phyloP scores from a whole-genome alignment of 116 monocot genomes.

The Trichopus zeylanicus region DNA sequence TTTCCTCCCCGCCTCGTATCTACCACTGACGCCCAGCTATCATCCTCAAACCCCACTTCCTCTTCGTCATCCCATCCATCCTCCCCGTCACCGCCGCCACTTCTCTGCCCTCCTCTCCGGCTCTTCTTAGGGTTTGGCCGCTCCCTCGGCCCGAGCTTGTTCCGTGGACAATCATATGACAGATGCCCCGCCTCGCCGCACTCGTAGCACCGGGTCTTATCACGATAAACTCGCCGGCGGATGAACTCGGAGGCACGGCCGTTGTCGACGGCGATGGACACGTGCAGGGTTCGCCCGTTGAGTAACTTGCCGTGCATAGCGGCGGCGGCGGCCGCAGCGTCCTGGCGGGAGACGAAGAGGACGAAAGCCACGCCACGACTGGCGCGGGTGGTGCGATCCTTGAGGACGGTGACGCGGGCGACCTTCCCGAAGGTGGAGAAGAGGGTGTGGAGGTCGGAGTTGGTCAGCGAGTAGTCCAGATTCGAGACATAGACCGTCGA shows the following conservation, averaged over 20 bases:
- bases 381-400: constrained; percentile 58
- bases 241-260: constrained; percentile 91
- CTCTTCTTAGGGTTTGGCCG: constrained; percentile 46
- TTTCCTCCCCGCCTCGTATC: constrained; percentile 41
- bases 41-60: constrained; percentile 42
- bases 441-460: constrained; percentile 96
- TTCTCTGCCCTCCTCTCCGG: constrained; percentile 20
- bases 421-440: constrained; percentile 98
- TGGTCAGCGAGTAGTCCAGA: constrained; percentile 85
- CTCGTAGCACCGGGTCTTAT: constrained; percentile 93
- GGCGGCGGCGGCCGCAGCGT: constrained; percentile 54
- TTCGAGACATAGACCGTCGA: constrained; percentile 94
- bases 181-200: constrained; percentile 89
- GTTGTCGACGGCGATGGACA: constrained; percentile 80
- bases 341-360: constrained; percentile 83
- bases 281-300: constrained; percentile 73
- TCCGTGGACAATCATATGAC: constrained; percentile 78
- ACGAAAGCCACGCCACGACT: constrained; percentile 93
- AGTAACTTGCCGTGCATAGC: constrained; percentile 72
- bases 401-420: constrained; percentile 87
- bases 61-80: constrained; percentile 13
- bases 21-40: constrained; percentile 91
- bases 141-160: constrained; percentile 80
- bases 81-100: constrained; percentile 9
- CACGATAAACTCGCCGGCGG: constrained; percentile 65